Evolutionary conservation across 305 asterid genomes (phyloP), one percentile per base, ranked within the genome.

Genomic region (Euphrasia arctica): DNA sequence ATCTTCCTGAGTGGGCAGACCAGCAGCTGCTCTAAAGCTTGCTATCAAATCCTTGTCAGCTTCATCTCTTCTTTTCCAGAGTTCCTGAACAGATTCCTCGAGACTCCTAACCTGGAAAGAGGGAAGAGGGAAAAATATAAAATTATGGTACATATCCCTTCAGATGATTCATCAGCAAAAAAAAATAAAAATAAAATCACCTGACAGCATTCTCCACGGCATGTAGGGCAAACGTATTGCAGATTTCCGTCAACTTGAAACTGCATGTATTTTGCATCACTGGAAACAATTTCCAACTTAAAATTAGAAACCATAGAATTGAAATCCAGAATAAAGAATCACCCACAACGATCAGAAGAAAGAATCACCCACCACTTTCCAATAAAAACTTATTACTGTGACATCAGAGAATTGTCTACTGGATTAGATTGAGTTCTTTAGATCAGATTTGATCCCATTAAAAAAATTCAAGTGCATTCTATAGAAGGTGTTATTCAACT

Each of bases 71-170:
- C 97, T 84, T 71, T 69, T 88, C 99, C 99, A 90, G 64, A 94
- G 98, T 83, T 90, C 99, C 86, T 79, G 89, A 75, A 88, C 96
- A 71, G 97, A 92, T 74, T 94, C 95, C 75, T 94, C 97, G 56
- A 74, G 86, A 76, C 75, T 82, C 68, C 78, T 82, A 65, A 87
- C 73, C 99, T 93, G 91, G 63, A 8, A 54, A 60, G 62, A 67
- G 32, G 51, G 58, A 60, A 6, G 64, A 49, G 34, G 42, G 10
- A 29, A 66, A 39, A 75, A 58, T 36, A 47, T 52, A 11, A 66
- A 22, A 64, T 63, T 18, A 52, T 2, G n/a, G 12, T 58, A 55
- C 13, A 57, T 57, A 58, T 71, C 54, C 42, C 42, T 64, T 34
- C 55, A 65, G 71, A 68, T 63, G 66, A 73, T 42, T 60, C 66